A percentile compares a stretch with the other conserved stretches of the same genome.
Conservation (phyloP, 2,329 filamentous ascomycete species). For the Ascochyta rabiei region DNA sequence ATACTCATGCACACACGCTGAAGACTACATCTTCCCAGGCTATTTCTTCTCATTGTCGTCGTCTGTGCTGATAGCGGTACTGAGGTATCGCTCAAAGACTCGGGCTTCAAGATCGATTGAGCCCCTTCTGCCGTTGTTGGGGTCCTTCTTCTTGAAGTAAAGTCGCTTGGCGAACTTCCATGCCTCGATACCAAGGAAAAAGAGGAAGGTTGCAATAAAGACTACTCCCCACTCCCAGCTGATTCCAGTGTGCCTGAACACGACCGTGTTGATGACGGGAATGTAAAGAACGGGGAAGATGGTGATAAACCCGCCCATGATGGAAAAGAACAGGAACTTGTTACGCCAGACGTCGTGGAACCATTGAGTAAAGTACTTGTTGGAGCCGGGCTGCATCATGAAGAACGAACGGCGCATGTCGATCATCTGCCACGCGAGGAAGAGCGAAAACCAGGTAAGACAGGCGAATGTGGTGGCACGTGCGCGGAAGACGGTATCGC, state of each 20-base stretch:
- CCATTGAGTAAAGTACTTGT: conserved; percentile 65
- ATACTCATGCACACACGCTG: background rate
- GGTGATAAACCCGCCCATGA: conserved; percentile 43
- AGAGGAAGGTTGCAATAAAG: conserved; percentile 65
- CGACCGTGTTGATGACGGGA: conserved; percentile 67
- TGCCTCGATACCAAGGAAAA: conserved; percentile 67
- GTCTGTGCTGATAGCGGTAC: conserved; percentile 40
- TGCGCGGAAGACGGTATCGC: conserved; percentile 53
- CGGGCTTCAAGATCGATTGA: conserved; percentile 40
- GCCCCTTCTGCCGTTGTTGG: conserved; percentile 29
- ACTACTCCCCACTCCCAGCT: conserved; percentile 74
- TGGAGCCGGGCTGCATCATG: conserved; percentile 69
- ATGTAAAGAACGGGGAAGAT: conserved; percentile 61
- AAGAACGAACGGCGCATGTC: conserved; percentile 76
- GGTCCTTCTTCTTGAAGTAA: conserved; percentile 39
- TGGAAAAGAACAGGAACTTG: conserved; percentile 63
- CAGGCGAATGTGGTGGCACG: conserved; percentile 76
- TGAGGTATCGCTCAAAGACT: conserved; percentile 42
- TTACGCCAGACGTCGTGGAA: conserved; percentile 72
- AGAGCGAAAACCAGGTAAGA: conserved; percentile 76
- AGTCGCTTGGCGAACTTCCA: conserved; percentile 71
- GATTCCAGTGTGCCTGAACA: conserved; percentile 70
- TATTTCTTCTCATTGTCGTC: conserved; percentile 38
- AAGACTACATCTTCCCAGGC: background rate
- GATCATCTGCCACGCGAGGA: conserved; percentile 76